Evolutionary conservation across 2,329 filamentous ascomycete species (phyloP), one percentile per base, ranked within the genome.

Genomic region (Aspergillus hiratsukae): DNA sequence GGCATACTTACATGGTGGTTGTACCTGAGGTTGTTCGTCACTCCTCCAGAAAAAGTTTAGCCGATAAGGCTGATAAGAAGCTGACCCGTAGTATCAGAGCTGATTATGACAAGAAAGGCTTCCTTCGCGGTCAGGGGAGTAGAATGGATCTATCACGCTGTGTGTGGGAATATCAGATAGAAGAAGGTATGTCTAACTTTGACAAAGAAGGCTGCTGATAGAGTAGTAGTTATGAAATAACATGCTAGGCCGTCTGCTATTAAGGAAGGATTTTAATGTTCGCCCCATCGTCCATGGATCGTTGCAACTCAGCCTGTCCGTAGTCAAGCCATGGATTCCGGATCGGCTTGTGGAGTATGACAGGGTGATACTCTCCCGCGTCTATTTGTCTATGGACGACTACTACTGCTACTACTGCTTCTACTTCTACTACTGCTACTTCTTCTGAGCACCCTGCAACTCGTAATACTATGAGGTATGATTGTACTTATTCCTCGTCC

Each of bases 251-350:
- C 21, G 14, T 37, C 14, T 37, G 31, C 14, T 17, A 37, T 17
- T 27, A 17, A 7, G 35, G n/a, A 23, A 10, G n/a, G 31, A 41
- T 27, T 27, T 51, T 11, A 48, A 48, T 50, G 55, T 46, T 29
- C n/a, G 53, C 56, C 46, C 54, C 46, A 53, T 54, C 53, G 48
- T 53, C 59, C 61, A 62, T 60, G 64, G 61, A 59, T 66, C 63
- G 67, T 71, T 70, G 63, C 66, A 63, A 61, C 55, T 61, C 55
- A 56, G 54, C 23, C 54, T 43, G 11, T 37, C 31, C 3, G 10
- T 7, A 4, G 14, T 41, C 37, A 19, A 41, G 17, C 37, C 19
- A 17, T 41, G 37, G 37, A 23, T 14, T 49, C 35, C 53, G 56
- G 51, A 35, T 58, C 56, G 49, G 58, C 48, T 52, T 23, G 58